A percentile compares a stretch with the other conserved stretches of the same genome.
Evolutionary conservation across 2,329 filamentous ascomycete species (phyloP).

Genomic region (Sporothrix globosa): DNA sequence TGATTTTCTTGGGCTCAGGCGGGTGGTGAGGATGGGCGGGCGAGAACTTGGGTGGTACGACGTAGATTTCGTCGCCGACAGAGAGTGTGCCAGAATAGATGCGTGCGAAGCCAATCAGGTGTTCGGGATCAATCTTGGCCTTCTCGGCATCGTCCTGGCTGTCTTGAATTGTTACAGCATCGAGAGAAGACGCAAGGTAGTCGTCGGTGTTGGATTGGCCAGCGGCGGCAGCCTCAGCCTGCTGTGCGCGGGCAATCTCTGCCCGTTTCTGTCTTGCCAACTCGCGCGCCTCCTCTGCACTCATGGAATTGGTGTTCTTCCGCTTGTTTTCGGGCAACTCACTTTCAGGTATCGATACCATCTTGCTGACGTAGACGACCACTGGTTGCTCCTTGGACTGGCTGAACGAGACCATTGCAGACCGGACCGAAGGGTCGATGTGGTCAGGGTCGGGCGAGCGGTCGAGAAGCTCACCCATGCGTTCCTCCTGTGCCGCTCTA

Average conservation of each 20-base stretch:
- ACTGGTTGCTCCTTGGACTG: slow-evolving; percentile 71
- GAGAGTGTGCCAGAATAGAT: slow-evolving; percentile 89
- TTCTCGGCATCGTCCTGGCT: slow-evolving; percentile 51
- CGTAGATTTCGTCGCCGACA: slow-evolving; percentile 88
- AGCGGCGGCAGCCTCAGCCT: slow-evolving; percentile 42
- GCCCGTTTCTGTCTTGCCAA: slow-evolving; percentile 85
- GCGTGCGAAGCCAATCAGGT: slow-evolving; percentile 90
- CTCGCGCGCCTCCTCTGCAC: slow-evolving; percentile 86
- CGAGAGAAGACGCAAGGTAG: slow-evolving; percentile 29
- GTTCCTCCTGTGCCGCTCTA: slow-evolving; percentile 72
- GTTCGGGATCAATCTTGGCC: slow-evolving; percentile 73
- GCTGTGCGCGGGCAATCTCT: slow-evolving; percentile 80
- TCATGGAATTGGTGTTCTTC: slow-evolving; percentile 66
- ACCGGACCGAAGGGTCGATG: slow-evolving; percentile 69
- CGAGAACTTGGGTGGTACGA: slow-evolving; percentile 90
- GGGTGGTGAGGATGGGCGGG: slow-evolving; percentile 72
- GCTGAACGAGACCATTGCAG: slow-evolving; percentile 84
- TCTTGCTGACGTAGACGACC: slow-evolving; percentile 96
- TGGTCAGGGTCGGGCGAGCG: slow-evolving; percentile 75
- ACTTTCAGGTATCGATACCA: slow-evolving; percentile 93
- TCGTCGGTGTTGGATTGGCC: slow-evolving; percentile 45
- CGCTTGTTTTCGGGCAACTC: slow-evolving; percentile 87
- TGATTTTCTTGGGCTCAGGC: slow-evolving; percentile 79
- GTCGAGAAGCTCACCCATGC: slow-evolving; percentile 78
- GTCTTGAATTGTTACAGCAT: slow-evolving; percentile 21